phyloP scores from a whole-genome alignment of 1,139 yeast species.

The Pneumocystis oryctolagi region DNA sequence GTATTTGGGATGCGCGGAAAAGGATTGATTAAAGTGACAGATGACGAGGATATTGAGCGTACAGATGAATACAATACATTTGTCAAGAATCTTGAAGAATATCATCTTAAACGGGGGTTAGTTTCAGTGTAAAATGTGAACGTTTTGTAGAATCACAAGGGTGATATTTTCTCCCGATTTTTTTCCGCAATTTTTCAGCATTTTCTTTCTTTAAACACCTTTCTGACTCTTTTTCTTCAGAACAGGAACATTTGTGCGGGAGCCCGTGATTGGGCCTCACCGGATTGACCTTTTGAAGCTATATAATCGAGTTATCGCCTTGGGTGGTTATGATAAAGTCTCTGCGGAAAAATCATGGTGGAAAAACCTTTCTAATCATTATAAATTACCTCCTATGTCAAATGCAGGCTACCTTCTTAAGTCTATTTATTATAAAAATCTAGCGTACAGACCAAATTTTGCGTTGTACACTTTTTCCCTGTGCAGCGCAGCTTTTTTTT shows the following conservation, averaged over 20 bases:
- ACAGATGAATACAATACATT: conserved; percentile 11
- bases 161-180: too few species aligned
- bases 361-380: conserved; percentile 11
- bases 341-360: conserved; percentile 11
- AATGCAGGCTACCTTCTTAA: conserved; percentile 14
- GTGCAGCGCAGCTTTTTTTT: neutral
- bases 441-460: conserved; percentile 7
- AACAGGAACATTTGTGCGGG: conserved; percentile 4
- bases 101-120: conserved; percentile 11
- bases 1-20: neutral
- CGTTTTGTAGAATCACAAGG: neutral
- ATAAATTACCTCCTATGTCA: conserved; percentile 12
- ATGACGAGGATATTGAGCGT: conserved; percentile 13
- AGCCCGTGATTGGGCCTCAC: conserved; percentile 12
- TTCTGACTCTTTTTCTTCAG: too few species aligned
- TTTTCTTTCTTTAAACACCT: too few species aligned
- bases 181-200: too few species aligned
- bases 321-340: conserved; percentile 15
- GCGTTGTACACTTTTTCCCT: neutral
- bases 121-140: neutral
- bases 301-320: conserved; percentile 10
- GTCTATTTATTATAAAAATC: conserved; percentile 13
- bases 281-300: conserved; percentile 11
- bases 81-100: conserved; percentile 9
- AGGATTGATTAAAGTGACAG: neutral